Conservation (phyloP, 345 rosid genomes). For the Pseudoturritis turrita region DNA sequence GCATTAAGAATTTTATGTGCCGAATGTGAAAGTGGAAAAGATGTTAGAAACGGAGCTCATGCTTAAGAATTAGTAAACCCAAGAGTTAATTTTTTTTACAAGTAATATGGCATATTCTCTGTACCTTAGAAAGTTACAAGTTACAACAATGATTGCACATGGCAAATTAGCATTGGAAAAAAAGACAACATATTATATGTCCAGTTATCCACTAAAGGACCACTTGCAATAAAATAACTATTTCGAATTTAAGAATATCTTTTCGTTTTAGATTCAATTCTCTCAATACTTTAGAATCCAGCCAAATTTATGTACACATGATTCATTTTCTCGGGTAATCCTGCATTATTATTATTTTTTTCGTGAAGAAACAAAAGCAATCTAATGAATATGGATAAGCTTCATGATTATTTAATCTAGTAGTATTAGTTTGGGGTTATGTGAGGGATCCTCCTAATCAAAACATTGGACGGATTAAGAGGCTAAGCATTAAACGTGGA, state of each 20-base stretch:
- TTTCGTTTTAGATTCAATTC: not conserved
- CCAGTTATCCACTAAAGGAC: conserved; percentile 20
- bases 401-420: too few species aligned
- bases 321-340: not conserved
- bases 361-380: not conserved
- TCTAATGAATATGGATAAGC: too few species aligned
- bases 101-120: conserved; percentile 18
- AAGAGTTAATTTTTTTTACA: not conserved
- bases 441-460: not conserved
- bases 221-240: conserved; percentile 13
- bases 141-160: conserved; percentile 26
- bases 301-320: not conserved
- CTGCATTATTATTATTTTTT: not conserved
- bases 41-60: not conserved
- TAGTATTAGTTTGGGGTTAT: not conserved
- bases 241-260: conserved; percentile 13
- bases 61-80: not conserved
- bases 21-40: not conserved
- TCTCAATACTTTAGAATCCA: not conserved
- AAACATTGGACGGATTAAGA: not conserved
- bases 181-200: not conserved
- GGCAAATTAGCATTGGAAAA: conserved; percentile 4
- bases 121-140: conserved; percentile 17
- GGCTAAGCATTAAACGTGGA: not conserved
- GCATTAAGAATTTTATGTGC: not conserved